Evolutionary conservation across 1,284 basidiomycete species (phyloP).

Genomic region (Ceratobasidium sp.): DNA sequence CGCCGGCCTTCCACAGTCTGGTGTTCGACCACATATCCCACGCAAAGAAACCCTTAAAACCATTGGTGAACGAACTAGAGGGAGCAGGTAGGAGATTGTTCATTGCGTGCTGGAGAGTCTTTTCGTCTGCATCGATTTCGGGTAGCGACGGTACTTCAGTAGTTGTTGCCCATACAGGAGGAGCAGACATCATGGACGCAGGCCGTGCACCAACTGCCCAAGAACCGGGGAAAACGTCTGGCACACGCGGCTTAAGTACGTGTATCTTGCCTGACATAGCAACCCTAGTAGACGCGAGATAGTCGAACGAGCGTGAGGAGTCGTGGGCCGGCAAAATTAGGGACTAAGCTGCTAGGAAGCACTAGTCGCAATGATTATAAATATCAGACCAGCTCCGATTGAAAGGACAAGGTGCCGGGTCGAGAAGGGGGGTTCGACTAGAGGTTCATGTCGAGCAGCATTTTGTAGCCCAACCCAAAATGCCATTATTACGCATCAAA

Average conservation of each 20-base stretch:
- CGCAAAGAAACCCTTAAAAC: constrained; percentile 41
- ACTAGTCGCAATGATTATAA: constrained; percentile 31
- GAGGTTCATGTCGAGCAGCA: constrained; percentile 1
- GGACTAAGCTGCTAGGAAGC: constrained; percentile 23
- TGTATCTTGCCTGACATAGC: constrained; percentile 36
- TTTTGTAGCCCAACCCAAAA: constrained; percentile 33
- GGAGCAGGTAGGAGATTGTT: constrained; percentile 42
- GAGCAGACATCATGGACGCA: constrained; percentile 32
- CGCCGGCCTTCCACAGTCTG: constrained; percentile 43
- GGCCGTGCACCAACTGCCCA: constrained; percentile 42
- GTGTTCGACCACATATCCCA: constrained; percentile 41
- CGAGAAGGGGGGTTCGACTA: constrained; percentile 14
- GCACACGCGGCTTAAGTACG: constrained; percentile 42
- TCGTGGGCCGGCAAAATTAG: constrained; percentile 27
- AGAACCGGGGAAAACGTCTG: constrained; percentile 43
- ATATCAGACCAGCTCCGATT: constrained; percentile 34
- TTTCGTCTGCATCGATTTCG: constrained; percentile 38
- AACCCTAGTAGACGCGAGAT: constrained; percentile 10
- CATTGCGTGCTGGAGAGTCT: constrained; percentile 39
- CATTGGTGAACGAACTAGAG: constrained; percentile 41
- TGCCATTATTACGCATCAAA: constrained; percentile 26
- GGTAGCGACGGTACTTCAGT: constrained; percentile 25
- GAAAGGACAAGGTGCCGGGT: constrained; percentile 25
- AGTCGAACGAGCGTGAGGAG: constrained; percentile 15
- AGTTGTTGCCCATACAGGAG: constrained; percentile 38